These are phyloP conservation scores for Epichloe sylvatica DNA, from an alignment of 2,329 filamentous ascomycete genomes.

Conservation along the genomic window DNA sequence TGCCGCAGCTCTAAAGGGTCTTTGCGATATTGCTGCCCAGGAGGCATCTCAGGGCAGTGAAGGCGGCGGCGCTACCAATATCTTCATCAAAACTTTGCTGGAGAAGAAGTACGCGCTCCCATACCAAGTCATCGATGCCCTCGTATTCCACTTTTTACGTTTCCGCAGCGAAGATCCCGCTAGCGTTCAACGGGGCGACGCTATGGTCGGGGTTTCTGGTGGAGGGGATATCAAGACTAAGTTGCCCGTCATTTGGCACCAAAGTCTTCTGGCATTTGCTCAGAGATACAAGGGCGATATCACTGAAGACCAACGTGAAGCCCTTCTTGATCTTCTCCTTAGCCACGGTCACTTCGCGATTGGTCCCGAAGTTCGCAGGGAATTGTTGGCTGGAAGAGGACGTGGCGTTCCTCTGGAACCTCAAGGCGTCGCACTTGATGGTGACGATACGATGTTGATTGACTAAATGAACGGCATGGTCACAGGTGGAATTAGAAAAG, in stretches of 20 bases:
- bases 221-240: slow-evolving; percentile 43
- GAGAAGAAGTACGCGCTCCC: slow-evolving; percentile 97
- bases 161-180: slow-evolving; percentile 60
- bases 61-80: slow-evolving; percentile 80
- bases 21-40: slow-evolving; percentile 89
- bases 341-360: slow-evolving; percentile 77
- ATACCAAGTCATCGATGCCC: slow-evolving; percentile 82
- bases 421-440: slow-evolving; percentile 43
- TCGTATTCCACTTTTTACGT: slow-evolving; percentile 93
- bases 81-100: slow-evolving; percentile 83
- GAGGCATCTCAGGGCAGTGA: slow-evolving; percentile 74
- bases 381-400: slow-evolving; percentile 76
- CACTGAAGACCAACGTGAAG: slow-evolving; percentile 87
- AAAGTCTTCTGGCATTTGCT: slow-evolving; percentile 81
- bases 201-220: slow-evolving; percentile 32
- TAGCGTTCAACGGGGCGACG: slow-evolving; percentile 36
- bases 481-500: not conserved
- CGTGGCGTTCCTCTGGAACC: slow-evolving; percentile 57
- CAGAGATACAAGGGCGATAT: slow-evolving; percentile 93
- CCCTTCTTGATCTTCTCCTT: slow-evolving; percentile 72
- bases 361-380: slow-evolving; percentile 78
- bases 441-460: slow-evolving; percentile 86
- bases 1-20: slow-evolving; percentile 74
- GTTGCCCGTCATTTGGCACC: slow-evolving; percentile 91
- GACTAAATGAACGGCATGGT: slow-evolving; percentile 23